These are phyloP conservation scores for Nidula microcarpa DNA, from an alignment of 768 basidiomycete species.

Conservation along the genomic window DNA sequence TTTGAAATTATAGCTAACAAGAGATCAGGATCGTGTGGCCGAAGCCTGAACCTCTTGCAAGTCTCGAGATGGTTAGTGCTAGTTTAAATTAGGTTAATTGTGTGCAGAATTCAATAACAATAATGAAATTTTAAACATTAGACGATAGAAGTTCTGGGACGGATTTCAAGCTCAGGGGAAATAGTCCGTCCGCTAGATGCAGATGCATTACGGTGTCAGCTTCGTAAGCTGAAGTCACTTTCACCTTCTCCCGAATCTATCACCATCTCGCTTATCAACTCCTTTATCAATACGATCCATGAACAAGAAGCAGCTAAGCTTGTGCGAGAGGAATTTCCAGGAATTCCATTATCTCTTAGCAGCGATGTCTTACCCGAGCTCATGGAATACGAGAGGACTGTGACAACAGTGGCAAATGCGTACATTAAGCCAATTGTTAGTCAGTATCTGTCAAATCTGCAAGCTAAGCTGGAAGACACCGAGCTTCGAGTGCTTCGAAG, in stretches of 20 bases:
- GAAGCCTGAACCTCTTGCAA: conserved; percentile 21
- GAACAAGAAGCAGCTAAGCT: conserved; percentile 13
- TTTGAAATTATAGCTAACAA: no score
- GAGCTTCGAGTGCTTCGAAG: conserved; percentile 20
- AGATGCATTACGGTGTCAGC: conserved; percentile 10
- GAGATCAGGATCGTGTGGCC: conserved; percentile 20
- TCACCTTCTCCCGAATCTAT: conserved; percentile 14
- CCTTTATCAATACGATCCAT: conserved; percentile 18
- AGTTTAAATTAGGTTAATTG: neutral
- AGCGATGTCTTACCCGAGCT: conserved; percentile 19
- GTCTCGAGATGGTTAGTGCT: conserved; percentile 20
- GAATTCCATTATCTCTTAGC: conserved; percentile 17
- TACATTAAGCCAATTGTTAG: conserved; percentile 22
- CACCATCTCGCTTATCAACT: conserved; percentile 21
- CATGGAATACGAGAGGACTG: conserved; percentile 22
- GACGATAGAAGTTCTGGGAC: conserved; percentile 23
- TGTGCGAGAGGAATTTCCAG: conserved; percentile 17
- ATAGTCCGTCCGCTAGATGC: conserved; percentile 18
- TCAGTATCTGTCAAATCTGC: conserved; percentile 17
- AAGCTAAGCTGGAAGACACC: conserved; percentile 10
- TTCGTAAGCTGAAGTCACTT: conserved; percentile 13
- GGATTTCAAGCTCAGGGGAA: conserved; percentile 20
- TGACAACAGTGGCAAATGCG: conserved; percentile 22
- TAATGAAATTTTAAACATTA: no score
- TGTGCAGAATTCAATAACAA: no score